Evolutionary conservation across 495 filamentous ascomycete species (phyloP).

Genomic region (Penicillium fimorum): DNA sequence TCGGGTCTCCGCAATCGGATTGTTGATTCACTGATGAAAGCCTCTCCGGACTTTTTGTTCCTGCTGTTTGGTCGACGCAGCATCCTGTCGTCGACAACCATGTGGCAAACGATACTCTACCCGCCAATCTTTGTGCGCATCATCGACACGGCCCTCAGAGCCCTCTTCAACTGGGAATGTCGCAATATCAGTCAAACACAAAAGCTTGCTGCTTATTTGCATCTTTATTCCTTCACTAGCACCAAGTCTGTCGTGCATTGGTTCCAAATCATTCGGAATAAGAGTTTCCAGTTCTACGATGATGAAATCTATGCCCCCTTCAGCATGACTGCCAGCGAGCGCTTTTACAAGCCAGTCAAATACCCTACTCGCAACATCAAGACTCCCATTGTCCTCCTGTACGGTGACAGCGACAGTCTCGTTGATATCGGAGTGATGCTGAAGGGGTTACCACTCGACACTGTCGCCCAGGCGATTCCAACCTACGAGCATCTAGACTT

Average conservation of each 20-base stretch:
- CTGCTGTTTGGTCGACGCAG: constrained; percentile 93
- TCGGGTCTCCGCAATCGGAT: constrained; percentile 84
- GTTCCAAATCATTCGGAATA: constrained; percentile 98
- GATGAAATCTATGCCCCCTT: constrained; percentile 77
- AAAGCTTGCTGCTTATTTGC: constrained; percentile 95
- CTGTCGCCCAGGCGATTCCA: constrained; percentile 75
- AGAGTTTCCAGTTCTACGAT: constrained; percentile 96
- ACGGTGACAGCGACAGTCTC: constrained; percentile 88
- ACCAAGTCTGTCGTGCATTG: constrained; percentile 96
- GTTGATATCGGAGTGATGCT: constrained; percentile 96
- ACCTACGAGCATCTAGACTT: constrained; percentile 98
- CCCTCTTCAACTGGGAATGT: constrained; percentile 90
- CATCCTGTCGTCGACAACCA: constrained; percentile 87
- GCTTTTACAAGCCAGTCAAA: constrained; percentile 86
- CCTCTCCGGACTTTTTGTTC: constrained; percentile 89
- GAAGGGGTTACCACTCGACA: constrained; percentile 78
- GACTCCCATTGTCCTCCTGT: constrained; percentile 89
- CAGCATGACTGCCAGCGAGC: constrained; percentile 53
- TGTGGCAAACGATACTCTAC: constrained; percentile 96
- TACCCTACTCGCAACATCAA: constrained; percentile 97
- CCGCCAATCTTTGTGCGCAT: constrained; percentile 88
- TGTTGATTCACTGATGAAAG: constrained; percentile 89
- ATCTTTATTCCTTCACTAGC: constrained; percentile 93
- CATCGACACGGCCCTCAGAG: constrained; percentile 76
- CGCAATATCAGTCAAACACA: constrained; percentile 81